Conservation (phyloP, 2,329 filamentous ascomycete genomes). For the Lachnellula occidentalis region DNA sequence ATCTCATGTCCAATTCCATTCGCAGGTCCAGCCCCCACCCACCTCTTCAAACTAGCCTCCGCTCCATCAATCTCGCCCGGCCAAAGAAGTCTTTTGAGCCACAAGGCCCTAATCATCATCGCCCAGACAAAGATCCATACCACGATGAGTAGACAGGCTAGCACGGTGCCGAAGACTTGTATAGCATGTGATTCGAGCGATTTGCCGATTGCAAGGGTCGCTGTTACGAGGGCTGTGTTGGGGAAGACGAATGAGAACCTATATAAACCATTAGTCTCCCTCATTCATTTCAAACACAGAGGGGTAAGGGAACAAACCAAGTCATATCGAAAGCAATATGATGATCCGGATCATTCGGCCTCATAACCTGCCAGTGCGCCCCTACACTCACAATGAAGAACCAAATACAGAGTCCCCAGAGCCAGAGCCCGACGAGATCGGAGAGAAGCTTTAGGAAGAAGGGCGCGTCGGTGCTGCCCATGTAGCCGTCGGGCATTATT, state of each 20-base stretch:
- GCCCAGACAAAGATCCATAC: conserved; percentile 64
- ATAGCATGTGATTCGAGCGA: conserved; percentile 56
- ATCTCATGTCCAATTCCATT: background rate
- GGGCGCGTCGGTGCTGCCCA: conserved; percentile 38
- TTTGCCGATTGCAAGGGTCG: conserved; percentile 65
- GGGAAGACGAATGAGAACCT: conserved; percentile 58
- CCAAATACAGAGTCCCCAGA: conserved; percentile 79
- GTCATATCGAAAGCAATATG: conserved; percentile 73
- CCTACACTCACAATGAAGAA: conserved; percentile 79
- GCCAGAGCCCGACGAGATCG: conserved; percentile 66
- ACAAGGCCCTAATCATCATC: conserved; percentile 66
- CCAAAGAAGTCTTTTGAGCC: conserved; percentile 66
- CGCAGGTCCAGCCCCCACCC: background rate
- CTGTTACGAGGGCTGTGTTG: conserved; percentile 46
- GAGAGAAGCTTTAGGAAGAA: conserved; percentile 44
- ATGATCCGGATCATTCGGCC: conserved; percentile 40
- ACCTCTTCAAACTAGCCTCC: conserved; percentile 8
- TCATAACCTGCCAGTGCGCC: conserved; percentile 64
- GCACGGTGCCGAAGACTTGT: conserved; percentile 60
- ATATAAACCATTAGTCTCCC: conserved; percentile 36
- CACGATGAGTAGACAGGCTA: conserved; percentile 59
- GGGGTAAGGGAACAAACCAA: conserved; percentile 61
- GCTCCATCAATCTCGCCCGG: conserved; percentile 41
- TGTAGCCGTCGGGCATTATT: conserved; percentile 41
- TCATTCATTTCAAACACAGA: background rate